Evolutionary conservation across 2,329 filamentous ascomycete species (phyloP), one percentile per base, ranked within the genome.

Genomic region (Geoglossum cookeanum): DNA sequence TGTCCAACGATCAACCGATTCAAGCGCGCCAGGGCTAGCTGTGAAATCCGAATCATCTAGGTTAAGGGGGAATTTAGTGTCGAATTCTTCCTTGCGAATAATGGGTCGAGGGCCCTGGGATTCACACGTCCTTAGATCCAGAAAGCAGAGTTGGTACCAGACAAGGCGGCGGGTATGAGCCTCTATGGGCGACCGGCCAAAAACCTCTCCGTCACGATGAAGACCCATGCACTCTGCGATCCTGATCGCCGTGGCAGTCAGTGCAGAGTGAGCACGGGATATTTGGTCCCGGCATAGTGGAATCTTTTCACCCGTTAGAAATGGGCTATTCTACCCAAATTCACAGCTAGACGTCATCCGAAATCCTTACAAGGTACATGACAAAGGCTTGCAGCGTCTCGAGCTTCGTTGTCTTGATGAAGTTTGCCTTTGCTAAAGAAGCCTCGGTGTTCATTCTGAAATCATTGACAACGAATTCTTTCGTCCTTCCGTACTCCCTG

Each of bases 341-440:
- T 48, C 39, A 39, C 39, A 30, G 55, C 35, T 48, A 33, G 22
- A 42, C 39, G 7, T 55, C 29, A 42, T 48, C 33, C 35, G 42
- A 51, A 55, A 27, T 42, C 71, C 77, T 69, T 67, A 85, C 81
- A 69, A 88, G 72, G 61, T 87, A 89, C 73, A 87, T 84, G 39
- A 88, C 79, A 63, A 88, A 84, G 0, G 83, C 84, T 65, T 89
- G 85, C 63, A 90, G 72, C 0, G 82, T 85, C 66, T 87, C 83
- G n/a, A 87, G 70, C 61, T 80, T 83, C 0, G 79, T 85, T 0
- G 84, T 87, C 39, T 81, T 74, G 39, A 89, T 68, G 58, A 88
- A 85, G 64, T 85, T 83, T 3, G 85, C 83, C 64, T 80, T 80
- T 44, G 77, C 76, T 37, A 90, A 70, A 2, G 83, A 79, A 30